Evolutionary conservation across 257 asterid species (phyloP), one percentile per base, ranked within the genome.

Genomic region (Solanum piurae): DNA sequence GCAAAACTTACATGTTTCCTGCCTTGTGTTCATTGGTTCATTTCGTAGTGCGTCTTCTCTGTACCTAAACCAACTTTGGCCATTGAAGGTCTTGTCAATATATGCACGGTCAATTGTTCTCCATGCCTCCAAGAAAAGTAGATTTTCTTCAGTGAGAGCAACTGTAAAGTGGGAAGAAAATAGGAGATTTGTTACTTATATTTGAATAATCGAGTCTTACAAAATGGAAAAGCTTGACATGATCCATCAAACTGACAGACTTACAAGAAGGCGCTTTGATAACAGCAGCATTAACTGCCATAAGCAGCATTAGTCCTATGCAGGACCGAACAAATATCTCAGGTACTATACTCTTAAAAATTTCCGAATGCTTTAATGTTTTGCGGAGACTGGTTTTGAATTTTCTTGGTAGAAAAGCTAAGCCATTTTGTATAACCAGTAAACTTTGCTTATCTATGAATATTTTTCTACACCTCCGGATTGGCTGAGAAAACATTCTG

Each of bases 41-140:
- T 62, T 93, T 68, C 98, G 98, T 27, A 97, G 90, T n/a, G 98
- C 99, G 68, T 91, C 93, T 92, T 97, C 99, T 86, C 99, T 92
- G 91, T 97, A 97, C 89, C 95, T 92, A 92, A 97, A 97, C 99
- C 99, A 97, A 92, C 98, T 97, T 91, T 96, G 99, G 58, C 99
- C 99, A 58, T 96, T 97, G 93, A 97, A 97, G 86, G 89, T 93
- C 86, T 97, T 97, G 91, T 97, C 99, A 86, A 97, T 91, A 92
- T 95, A 97, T 66, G 99, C 99, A 68, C 99, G 98, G 90, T 97
- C 99, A 83, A 97, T 87, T 58, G 97, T 95, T 93, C 99, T 93
- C 99, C 99, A 97, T 3, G 99, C 98, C 94, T 97, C 99, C 93
- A 97, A 83, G 89, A 97, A 97, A 42, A 96, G 98, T 87, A 93